Base-by-base conservation (phyloP, 2,329 filamentous ascomycete species). In the Cadophora luteo-olivacea region DNA sequence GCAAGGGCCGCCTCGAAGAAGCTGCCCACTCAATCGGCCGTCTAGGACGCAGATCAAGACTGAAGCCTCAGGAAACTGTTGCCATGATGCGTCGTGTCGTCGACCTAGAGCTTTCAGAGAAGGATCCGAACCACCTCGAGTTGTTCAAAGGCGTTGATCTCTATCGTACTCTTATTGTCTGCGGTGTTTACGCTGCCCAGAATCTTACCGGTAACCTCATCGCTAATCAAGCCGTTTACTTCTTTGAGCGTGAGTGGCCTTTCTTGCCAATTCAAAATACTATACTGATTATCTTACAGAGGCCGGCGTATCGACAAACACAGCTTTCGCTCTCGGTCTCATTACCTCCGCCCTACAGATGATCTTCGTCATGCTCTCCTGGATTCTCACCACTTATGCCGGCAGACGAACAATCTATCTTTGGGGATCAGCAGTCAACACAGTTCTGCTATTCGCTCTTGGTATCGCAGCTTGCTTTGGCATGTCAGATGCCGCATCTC, bases 371-470 rank as follows among this genome's bases (percentile, higher is more conserved):
- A 89, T 89, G 84, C 81, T 89, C 51, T 91, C 88, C 68, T 91
- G 89, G 89, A 79, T 90, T 67, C 84, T 91, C 64, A 91, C 87
- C n/a, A 84, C 85, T 0, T 90, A 88, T 78, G 81, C 88, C 65
- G 87, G 88, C 75, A 85, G 88, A 68, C 87, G 88, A 63, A 84
- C 85, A 41, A 89, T 91, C 78, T 91, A 90, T 77, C 81, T 90
- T 66, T 89, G 84, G 80, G 88, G 88, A 70, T 84, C 84, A 32
- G 76, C 79, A 41, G 82, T 84, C 79, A 89, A 88, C 79, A 80
- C 80, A 63, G 72, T 76, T 48, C 82, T 90, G 72, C 80, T 90
- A 14, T 64, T 91, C 68, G 80, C 81, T 4, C 86, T 91, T 32
- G 89, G 88, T 77, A 80, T 91, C 70, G 86, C 86, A 0, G 88